Evolutionary conservation across 768 basidiomycete genomes (phyloP).

Genomic region (Suillus bovinus): DNA sequence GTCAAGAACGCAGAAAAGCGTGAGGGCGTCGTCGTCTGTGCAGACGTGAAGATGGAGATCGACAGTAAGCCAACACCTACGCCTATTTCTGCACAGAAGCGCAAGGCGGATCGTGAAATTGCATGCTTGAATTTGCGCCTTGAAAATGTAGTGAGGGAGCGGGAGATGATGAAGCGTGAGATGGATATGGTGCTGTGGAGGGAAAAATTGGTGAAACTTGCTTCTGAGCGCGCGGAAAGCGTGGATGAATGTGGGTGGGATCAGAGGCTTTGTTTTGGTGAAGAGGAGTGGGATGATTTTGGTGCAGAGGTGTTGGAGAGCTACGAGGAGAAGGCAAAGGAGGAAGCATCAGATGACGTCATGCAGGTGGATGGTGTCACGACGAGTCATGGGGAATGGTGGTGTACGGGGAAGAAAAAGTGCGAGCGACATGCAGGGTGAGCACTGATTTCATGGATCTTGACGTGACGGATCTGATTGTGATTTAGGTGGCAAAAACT

Average conservation of each 20-base stretch:
- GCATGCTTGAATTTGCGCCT: slow-evolving; percentile 54
- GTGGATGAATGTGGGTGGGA: slow-evolving; percentile 87
- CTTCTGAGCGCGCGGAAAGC: slow-evolving; percentile 63
- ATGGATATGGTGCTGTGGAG: slow-evolving; percentile 73
- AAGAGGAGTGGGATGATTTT: slow-evolving; percentile 75
- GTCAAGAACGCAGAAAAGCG: slow-evolving; percentile 69
- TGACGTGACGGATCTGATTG: slow-evolving; percentile 10
- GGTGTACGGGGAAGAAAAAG: slow-evolving; percentile 74
- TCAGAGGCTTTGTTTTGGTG: slow-evolving; percentile 79
- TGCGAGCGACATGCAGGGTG: slow-evolving; percentile 83
- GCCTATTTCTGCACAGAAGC: slow-evolving; percentile 38
- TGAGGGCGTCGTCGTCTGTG: slow-evolving; percentile 65
- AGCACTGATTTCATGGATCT: slow-evolving; percentile 17
- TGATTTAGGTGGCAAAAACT: slow-evolving; percentile 73
- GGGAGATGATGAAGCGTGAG: slow-evolving; percentile 66
- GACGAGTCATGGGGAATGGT: slow-evolving; percentile 56
- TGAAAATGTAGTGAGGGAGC: slow-evolving; percentile 55
- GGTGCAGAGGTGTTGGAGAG: slow-evolving; percentile 67
- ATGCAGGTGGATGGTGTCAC: slow-evolving; percentile 38
- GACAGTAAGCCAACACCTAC: slow-evolving; percentile 12
- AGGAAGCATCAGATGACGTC: slow-evolving; percentile 34
- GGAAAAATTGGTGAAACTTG: slow-evolving; percentile 66
- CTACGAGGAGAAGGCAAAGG: slow-evolving; percentile 52
- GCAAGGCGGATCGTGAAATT: slow-evolving; percentile 57
- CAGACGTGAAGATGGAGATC: slow-evolving; percentile 31